A percentile compares a stretch with the other conserved stretches of the same genome.
These are phyloP conservation scores for Vicia sativa DNA, from an alignment of 306 rosid species.

Conservation along the genomic window DNA sequence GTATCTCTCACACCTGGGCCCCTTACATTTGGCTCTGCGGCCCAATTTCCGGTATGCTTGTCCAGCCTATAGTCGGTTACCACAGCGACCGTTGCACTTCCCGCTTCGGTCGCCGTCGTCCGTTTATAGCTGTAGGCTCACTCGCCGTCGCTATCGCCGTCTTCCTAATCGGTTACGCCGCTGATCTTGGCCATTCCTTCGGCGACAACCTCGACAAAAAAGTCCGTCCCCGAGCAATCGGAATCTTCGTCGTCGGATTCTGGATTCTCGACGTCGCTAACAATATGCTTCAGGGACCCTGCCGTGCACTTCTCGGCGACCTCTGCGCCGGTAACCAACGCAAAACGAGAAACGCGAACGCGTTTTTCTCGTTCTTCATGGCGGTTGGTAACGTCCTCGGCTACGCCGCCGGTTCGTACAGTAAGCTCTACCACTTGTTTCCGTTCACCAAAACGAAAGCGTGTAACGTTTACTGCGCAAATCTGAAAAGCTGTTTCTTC, in stretches of 20 bases:
- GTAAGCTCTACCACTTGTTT: constrained; percentile 46
- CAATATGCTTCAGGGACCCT: constrained; percentile 78
- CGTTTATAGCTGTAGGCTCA: constrained; percentile 68
- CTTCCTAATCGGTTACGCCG: constrained; percentile 82
- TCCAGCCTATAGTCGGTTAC: constrained; percentile 85
- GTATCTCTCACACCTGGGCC: constrained; percentile 71
- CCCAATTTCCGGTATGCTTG: constrained; percentile 79
- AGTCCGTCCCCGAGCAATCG: constrained; percentile 60
- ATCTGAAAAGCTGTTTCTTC: constrained; percentile 78
- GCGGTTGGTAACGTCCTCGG: constrained; percentile 83
- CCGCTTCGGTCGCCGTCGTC: constrained; percentile 90
- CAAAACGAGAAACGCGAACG: constrained; percentile 56
- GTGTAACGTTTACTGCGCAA: constrained; percentile 79
- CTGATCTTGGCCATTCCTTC: constrained; percentile 66
- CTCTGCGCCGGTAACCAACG: constrained; percentile 53
- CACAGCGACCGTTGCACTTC: constrained; percentile 82
- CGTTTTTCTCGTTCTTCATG: constrained; percentile 76
- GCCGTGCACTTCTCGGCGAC: constrained; percentile 75
- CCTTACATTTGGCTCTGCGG: constrained; percentile 93
- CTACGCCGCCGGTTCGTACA: constrained; percentile 69
- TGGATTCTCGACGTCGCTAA: constrained; percentile 88
- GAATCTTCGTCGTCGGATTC: constrained; percentile 66
- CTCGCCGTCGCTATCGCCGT: constrained; percentile 61
- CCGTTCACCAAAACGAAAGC: constrained; percentile 71
- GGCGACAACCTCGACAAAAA: constrained; percentile 44